These are phyloP conservation scores for Suillus spraguei DNA, from an alignment of 768 basidiomycete species.

Conservation along the genomic window DNA sequence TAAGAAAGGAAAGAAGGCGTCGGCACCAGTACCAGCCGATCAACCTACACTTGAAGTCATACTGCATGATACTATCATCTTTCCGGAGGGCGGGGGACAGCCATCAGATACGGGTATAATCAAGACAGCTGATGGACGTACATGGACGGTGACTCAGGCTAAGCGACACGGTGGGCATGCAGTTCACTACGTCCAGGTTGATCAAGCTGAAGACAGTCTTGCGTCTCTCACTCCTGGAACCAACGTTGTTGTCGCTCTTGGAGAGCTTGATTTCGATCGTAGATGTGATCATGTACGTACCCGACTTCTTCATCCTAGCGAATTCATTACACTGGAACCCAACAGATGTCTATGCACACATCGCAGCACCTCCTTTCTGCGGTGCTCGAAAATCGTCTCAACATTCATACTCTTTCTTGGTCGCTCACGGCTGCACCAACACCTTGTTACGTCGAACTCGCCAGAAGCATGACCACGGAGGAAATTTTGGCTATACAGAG, in stretches of 20 bases:
- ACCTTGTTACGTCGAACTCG: constrained; percentile 78
- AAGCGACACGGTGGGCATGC: constrained; percentile 74
- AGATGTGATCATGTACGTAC: constrained; percentile 72
- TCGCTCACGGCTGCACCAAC: constrained; percentile 69
- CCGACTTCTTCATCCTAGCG: constrained; percentile 6
- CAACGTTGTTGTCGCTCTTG: constrained; percentile 55
- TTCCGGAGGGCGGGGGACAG: constrained; percentile 85
- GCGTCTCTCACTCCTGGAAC: constrained; percentile 53
- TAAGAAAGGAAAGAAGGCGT: constrained; percentile 60
- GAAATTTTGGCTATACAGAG: constrained; percentile 66
- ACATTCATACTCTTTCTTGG: constrained; percentile 79
- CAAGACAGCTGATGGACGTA: constrained; percentile 42
- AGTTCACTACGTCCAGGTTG: constrained; percentile 66
- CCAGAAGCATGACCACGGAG: constrained; percentile 62
- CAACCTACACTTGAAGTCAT: constrained; percentile 63
- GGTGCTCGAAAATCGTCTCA: constrained; percentile 64
- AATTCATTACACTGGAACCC: not conserved
- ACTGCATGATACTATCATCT: constrained; percentile 76
- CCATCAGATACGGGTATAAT: constrained; percentile 73
- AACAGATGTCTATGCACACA: constrained; percentile 82
- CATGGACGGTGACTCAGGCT: constrained; percentile 65
- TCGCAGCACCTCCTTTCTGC: constrained; percentile 85
- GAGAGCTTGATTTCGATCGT: constrained; percentile 59
- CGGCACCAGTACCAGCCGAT: constrained; percentile 44
- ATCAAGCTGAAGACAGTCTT: constrained; percentile 42